phyloP scores from a whole-genome alignment of 2,329 filamentous ascomycete species.

The Trichoderma semiorbis region DNA sequence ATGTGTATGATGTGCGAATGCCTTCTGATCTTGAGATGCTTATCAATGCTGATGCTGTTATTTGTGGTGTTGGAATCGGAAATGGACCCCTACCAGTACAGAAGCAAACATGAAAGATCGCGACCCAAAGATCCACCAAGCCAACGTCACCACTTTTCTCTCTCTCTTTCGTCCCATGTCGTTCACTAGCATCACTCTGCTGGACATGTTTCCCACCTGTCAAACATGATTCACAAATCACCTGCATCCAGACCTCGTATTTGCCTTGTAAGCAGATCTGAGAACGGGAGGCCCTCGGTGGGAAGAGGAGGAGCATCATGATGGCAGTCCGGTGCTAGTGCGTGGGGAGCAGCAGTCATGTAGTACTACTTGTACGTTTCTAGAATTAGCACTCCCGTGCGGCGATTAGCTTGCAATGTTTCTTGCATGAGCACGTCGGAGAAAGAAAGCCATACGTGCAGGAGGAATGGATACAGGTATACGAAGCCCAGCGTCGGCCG shows the following conservation, averaged over 20 bases:
- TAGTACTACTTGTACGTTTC: background rate
- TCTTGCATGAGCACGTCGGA: background rate
- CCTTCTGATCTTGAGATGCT: background rate
- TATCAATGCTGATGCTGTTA: background rate
- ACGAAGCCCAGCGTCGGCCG: background rate
- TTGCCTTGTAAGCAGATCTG: background rate
- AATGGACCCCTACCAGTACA: background rate
- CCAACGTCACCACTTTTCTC: background rate
- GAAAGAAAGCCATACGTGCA: background rate
- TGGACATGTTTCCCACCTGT: background rate
- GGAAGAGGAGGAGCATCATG: background rate
- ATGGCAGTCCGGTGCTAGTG: background rate
- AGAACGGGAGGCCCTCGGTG: background rate
- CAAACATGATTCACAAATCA: background rate
- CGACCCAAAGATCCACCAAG: background rate
- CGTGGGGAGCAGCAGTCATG: background rate
- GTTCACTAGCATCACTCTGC: background rate
- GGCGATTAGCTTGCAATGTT: background rate
- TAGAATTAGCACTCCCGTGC: background rate
- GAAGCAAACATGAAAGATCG: background rate
- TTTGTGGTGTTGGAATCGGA: background rate
- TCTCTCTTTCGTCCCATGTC: background rate
- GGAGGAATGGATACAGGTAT: background rate
- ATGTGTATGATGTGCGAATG: background rate
- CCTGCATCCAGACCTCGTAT: constrained; percentile 1